A percentile compares a stretch with the other conserved stretches of the same genome.
Conservation (phyloP, 2,329 filamentous ascomycete species). For the Trichoderma oligosporum region DNA sequence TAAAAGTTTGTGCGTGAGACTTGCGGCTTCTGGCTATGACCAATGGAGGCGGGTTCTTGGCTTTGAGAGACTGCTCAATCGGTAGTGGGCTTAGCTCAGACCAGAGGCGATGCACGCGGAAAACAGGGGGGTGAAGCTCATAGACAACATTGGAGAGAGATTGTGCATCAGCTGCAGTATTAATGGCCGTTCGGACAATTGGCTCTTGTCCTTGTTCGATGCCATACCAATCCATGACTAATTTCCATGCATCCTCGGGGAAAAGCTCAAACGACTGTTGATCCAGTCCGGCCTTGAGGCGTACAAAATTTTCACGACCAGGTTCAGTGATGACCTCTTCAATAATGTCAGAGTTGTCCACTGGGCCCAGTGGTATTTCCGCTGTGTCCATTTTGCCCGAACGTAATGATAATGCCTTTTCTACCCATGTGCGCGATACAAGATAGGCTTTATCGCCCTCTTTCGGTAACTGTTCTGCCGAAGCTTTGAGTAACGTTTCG, state of each 20-base stretch:
- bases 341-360: constrained; percentile 84
- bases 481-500: constrained; percentile 54
- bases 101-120: constrained; percentile 78
- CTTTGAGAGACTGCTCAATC: constrained; percentile 57
- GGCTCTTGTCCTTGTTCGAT: constrained; percentile 64
- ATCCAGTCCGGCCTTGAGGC: constrained; percentile 65
- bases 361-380: constrained; percentile 64
- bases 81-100: constrained; percentile 54
- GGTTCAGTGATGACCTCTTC: constrained; percentile 54
- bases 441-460: constrained; percentile 75
- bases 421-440: constrained; percentile 76
- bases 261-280: constrained; percentile 74
- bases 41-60: constrained; percentile 57
- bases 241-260: constrained; percentile 74
- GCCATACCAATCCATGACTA: constrained; percentile 80
- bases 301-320: constrained; percentile 58
- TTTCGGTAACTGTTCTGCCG: constrained; percentile 50
- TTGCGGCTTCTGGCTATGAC: constrained; percentile 68
- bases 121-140: constrained; percentile 79
- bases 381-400: constrained; percentile 58
- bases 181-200: constrained; percentile 73
- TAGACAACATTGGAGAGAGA: constrained; percentile 65
- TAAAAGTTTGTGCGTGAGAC: constrained; percentile 67
- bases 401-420: constrained; percentile 64
- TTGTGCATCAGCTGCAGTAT: constrained; percentile 61